Evolutionary conservation across 805 yeast species (phyloP).

Genomic region (Kazachstania kunashirensis): DNA sequence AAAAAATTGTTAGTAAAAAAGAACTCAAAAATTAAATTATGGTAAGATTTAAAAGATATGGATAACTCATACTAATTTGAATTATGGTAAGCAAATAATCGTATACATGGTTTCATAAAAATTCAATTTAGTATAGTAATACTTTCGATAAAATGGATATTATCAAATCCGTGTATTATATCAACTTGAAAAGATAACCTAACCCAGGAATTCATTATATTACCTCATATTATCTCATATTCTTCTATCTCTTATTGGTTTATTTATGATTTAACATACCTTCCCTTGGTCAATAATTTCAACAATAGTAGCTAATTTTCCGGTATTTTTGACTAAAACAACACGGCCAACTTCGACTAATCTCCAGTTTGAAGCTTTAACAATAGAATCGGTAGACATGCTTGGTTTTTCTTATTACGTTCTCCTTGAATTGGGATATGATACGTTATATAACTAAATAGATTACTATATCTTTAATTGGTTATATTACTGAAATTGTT

Average conservation of each 20-base stretch:
- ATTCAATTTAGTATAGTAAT: too few relatives aligned
- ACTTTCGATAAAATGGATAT: background rate
- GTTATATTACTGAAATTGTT: too few relatives aligned
- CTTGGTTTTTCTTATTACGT: too few relatives aligned
- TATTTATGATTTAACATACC: conserved; percentile 43
- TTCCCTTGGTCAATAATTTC: conserved; percentile 99
- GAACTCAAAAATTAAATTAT: too few relatives aligned
- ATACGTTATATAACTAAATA: too few relatives aligned
- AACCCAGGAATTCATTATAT: background rate
- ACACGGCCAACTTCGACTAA: conserved; percentile 98
- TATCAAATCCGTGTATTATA: background rate
- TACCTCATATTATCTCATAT: background rate
- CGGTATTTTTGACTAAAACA: conserved; percentile 65
- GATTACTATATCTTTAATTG: too few relatives aligned
- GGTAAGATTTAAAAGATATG: too few relatives aligned
- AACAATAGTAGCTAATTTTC: conserved; percentile 90
- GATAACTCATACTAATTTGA: too few relatives aligned
- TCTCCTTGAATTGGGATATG: too few relatives aligned
- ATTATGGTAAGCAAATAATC: too few relatives aligned
- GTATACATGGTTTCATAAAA: too few relatives aligned
- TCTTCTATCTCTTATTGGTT: background rate
- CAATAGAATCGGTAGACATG: conserved; percentile 65
- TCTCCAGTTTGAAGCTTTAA: conserved; percentile 98
- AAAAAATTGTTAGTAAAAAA: conserved; percentile 9
- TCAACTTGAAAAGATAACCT: background rate